Evolutionary conservation across 495 filamentous ascomycete species (phyloP).

Genomic region (Jackrogersella minutella): DNA sequence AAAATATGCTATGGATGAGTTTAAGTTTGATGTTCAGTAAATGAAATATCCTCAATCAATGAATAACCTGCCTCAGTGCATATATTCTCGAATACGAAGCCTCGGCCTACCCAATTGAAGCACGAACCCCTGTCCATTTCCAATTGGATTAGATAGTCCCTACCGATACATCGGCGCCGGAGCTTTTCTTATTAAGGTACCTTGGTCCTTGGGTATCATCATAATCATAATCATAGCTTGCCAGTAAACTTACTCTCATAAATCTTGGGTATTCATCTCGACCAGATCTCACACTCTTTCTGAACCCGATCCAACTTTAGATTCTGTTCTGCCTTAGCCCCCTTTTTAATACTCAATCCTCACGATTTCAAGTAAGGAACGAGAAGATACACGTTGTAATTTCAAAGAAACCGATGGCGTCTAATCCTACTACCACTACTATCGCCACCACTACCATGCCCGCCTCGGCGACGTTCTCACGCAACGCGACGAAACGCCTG

Average conservation of each 20-base stretch:
- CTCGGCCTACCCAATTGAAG: conserved; percentile 4
- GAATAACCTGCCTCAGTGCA: background rate
- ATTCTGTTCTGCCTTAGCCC: background rate
- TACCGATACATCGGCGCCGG: conserved; percentile 3
- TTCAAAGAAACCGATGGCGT: conserved; percentile 12
- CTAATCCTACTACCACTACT: no score
- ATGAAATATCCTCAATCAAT: background rate
- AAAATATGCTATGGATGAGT: no score
- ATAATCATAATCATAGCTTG: conserved; percentile 4
- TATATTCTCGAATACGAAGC: background rate
- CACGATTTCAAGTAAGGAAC: no score
- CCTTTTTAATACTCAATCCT: no score
- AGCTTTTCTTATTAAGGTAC: background rate
- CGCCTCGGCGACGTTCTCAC: conserved; percentile 27
- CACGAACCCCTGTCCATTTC: background rate
- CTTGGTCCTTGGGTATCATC: no score
- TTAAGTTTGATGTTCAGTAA: background rate
- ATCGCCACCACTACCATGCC: background rate
- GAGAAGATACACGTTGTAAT: no score
- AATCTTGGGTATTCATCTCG: conserved; percentile 1
- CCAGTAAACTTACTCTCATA: background rate
- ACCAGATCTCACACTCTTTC: background rate
- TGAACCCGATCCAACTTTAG: background rate
- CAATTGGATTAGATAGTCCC: background rate
- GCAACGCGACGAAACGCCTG: conserved; percentile 52